A percentile compares a stretch with the other conserved stretches of the same genome.
Conservation (phyloP, 768 basidiomycete genomes). For the Mycena metata region DNA sequence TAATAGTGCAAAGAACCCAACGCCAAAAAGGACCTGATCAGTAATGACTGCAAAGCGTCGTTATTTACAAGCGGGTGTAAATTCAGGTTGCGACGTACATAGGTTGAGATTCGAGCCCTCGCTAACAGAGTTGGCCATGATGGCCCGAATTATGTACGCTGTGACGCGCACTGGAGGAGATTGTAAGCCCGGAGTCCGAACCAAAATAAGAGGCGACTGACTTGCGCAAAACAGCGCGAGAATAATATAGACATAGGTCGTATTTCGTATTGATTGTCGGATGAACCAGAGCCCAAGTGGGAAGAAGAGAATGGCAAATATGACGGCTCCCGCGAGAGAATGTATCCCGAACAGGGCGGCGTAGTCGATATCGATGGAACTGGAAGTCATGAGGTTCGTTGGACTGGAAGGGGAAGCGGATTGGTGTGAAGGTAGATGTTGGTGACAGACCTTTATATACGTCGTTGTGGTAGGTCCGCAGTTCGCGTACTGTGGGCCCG, state of each 20-base stretch:
- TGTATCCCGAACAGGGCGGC: conserved; percentile 50
- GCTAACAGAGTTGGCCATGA: conserved; percentile 47
- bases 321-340: conserved; percentile 50
- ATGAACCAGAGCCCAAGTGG: conserved; percentile 50
- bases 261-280: conserved; percentile 46
- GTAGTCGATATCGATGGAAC: conserved; percentile 44
- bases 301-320: conserved; percentile 53
- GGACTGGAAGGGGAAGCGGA: too few species aligned
- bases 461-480: too few species aligned
- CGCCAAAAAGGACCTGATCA: conserved; percentile 54
- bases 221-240: conserved; percentile 55
- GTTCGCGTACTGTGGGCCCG: too few species aligned
- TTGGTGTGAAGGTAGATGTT: too few species aligned
- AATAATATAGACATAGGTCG: conserved; percentile 51
- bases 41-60: conserved; percentile 49
- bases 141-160: conserved; percentile 57
- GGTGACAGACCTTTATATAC: too few species aligned
- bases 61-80: too few species aligned
- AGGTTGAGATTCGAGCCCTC: not conserved
- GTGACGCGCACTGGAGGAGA: conserved; percentile 52
- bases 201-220: conserved; percentile 39
- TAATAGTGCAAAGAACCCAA: conserved; percentile 60
- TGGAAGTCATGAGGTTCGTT: too few species aligned
- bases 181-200: not conserved
- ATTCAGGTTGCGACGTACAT: too few species aligned